These are phyloP conservation scores for Globisporangium paddicum DNA, from an alignment of 352 stramenopile genomes.

Conservation along the genomic window DNA sequence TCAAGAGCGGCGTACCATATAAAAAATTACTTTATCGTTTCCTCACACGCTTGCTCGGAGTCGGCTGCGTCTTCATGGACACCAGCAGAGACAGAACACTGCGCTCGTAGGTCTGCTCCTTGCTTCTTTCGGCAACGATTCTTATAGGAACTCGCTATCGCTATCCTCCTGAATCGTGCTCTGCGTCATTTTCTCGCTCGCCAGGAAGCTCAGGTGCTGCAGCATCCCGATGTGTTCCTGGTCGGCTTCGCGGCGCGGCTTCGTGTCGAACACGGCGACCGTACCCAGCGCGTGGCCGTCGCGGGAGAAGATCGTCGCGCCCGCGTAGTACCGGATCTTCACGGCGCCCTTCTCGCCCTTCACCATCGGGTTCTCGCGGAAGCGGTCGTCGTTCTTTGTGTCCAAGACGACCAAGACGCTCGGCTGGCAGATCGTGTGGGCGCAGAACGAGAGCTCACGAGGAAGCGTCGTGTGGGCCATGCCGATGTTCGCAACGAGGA, in stretches of 20 bases:
- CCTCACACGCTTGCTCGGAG: background rate
- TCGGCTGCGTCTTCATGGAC: background rate
- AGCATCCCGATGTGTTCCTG: constrained; percentile 87
- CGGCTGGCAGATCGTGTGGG: constrained; percentile 80
- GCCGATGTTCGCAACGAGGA: constrained; percentile 80
- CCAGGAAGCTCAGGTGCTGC: constrained; percentile 83
- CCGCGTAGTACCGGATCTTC: constrained; percentile 87
- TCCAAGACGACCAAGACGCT: constrained; percentile 80
- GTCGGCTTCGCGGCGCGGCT: constrained; percentile 67
- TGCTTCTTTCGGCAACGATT: constrained; percentile 4
- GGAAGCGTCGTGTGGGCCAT: constrained; percentile 79
- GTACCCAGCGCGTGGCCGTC: constrained; percentile 77
- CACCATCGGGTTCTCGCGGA: constrained; percentile 86
- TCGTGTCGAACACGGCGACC: constrained; percentile 82
- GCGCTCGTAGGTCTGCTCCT: background rate
- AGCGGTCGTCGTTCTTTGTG: constrained; percentile 81
- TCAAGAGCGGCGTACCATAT: background rate
- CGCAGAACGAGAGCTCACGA: constrained; percentile 81
- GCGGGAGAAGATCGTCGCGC: constrained; percentile 76
- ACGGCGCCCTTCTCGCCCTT: constrained; percentile 78
- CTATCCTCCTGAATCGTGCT: constrained; percentile 74
- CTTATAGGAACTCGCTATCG: constrained; percentile 75
- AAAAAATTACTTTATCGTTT: constrained; percentile 6
- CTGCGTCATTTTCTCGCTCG: constrained; percentile 86
- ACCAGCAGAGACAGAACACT: background rate